Evolutionary conservation across 345 rosid genomes (phyloP).

Genomic region (Carallia brachiata): DNA sequence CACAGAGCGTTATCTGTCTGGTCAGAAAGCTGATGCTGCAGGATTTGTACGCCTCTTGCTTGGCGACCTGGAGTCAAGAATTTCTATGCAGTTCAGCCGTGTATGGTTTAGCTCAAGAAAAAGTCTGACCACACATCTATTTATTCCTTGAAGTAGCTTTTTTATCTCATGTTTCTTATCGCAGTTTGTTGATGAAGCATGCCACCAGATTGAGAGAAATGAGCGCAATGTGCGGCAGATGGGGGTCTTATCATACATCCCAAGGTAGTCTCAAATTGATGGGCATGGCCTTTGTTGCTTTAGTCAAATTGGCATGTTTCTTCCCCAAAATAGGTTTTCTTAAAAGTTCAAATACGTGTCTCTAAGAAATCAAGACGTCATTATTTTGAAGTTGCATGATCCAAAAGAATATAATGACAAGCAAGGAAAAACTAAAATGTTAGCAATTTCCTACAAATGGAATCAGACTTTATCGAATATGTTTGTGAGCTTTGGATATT

Average conservation of each 20-base stretch:
- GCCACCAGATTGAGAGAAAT: conserved; percentile 93
- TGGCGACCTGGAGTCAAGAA: conserved; percentile 86
- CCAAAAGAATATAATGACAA: no score
- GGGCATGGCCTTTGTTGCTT: no score
- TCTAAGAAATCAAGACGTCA: no score
- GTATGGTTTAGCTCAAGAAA: conserved; percentile 45
- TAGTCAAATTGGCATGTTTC: no score
- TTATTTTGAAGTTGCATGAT: no score
- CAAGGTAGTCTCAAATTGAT: conserved; percentile 49
- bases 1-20: conserved; percentile 92
- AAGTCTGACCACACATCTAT: background rate
- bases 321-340: no score
- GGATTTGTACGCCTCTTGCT: conserved; percentile 98
- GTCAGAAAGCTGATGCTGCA: conserved; percentile 99
- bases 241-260: conserved; percentile 90
- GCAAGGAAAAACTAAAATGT: no score
- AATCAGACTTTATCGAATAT: no score
- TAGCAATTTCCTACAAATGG: no score
- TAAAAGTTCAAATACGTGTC: no score
- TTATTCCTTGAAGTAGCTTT: conserved; percentile 17
- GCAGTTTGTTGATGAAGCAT: conserved; percentile 98
- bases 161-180: conserved; percentile 22
- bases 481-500: no score
- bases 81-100: conserved; percentile 87
- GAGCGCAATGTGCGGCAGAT: conserved; percentile 87